Base-by-base conservation (phyloP, 108 stramenopile species). In the Skeletonema costatum region DNA sequence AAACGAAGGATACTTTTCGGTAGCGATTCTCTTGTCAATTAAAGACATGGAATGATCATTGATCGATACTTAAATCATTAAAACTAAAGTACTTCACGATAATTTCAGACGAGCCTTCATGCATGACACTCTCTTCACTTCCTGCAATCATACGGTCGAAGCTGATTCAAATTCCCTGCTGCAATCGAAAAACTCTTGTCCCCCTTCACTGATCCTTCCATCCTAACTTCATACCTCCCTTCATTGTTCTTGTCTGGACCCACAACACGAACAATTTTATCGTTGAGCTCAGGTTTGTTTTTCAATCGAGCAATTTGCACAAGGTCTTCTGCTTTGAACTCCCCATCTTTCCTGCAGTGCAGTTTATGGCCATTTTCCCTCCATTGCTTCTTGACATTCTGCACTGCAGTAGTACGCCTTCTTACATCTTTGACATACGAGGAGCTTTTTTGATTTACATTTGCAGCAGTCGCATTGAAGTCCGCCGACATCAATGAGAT, bases 1-100 rank as follows among this genome's bases (percentile, higher is more conserved):
- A 77, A 88, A 41, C 87, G 88, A 69, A 90, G 87, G 41, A 80
- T 87, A 48, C 82, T 95, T 33, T 95, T 93, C 80, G 94, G 90
- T 62, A 89, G 88, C 25, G 94, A 95, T 81, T 83, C 90, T 76
- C 78, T 93, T 59, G 71, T 76, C 31, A 82, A 60, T 63, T 82
- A 44, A 66, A 36, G 46, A 30, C 60, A 17, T 33, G 39, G 7
- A 19, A 53, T 17, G 17, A 25, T 53, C 19, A 21, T 53, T 44
- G 42, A 44, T 44, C 13, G 21, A 21, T 53, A 53, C 51, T 53
- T 21, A 53, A 53, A 53, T 53, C 21, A 53, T 16, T 16, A 44
- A 13, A 53, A 50, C 21, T 53, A 53, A 53, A 53, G 51, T 21
- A 53, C 51, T 19, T 53, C 51, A 19, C 5, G 51, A 53, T 19